A percentile compares a stretch with the other conserved stretches of the same genome.
phyloP scores from a whole-genome alignment of 2,329 filamentous ascomycete species.

The Colletotrichum spinosum region DNA sequence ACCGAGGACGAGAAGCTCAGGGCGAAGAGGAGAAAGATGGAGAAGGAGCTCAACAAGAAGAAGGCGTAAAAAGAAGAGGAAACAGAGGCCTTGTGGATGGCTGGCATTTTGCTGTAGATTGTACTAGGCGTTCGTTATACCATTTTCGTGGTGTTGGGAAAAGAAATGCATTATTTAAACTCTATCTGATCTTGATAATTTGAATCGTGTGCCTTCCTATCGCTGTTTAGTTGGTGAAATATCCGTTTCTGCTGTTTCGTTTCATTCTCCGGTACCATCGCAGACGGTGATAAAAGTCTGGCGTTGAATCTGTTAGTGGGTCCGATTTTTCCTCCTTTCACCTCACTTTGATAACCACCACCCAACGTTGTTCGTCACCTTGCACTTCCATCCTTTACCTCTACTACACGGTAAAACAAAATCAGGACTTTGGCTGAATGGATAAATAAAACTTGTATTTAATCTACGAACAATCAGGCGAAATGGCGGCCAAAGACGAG shows the following conservation, averaged over 20 bases:
- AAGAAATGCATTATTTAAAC: slow-evolving; percentile 26
- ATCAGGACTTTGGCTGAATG: too few relatives aligned
- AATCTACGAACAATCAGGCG: too few relatives aligned
- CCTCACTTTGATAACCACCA: slow-evolving; percentile 10
- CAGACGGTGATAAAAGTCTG: not conserved
- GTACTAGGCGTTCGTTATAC: slow-evolving; percentile 38
- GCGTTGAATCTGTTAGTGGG: slow-evolving; percentile 3
- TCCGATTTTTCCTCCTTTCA: slow-evolving; percentile 31
- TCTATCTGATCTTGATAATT: not conserved
- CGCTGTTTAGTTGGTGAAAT: too few relatives aligned
- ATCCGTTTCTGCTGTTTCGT: not conserved
- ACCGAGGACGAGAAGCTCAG: slow-evolving; percentile 89
- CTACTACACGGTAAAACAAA: too few relatives aligned
- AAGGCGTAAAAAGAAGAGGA: slow-evolving; percentile 27
- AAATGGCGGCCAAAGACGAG: slow-evolving; percentile 38
- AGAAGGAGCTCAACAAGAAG: slow-evolving; percentile 69
- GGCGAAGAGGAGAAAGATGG: slow-evolving; percentile 90
- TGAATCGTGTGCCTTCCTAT: not conserved
- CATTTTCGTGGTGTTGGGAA: slow-evolving; percentile 38
- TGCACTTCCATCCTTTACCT: not conserved
- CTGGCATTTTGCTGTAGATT: slow-evolving; percentile 25
- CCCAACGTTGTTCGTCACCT: not conserved
- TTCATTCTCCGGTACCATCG: not conserved
- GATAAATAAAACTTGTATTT: too few relatives aligned
- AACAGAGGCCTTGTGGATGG: not conserved